phyloP scores from a whole-genome alignment of 2,329 filamentous ascomycete genomes.

The Hypocreales sp. region DNA sequence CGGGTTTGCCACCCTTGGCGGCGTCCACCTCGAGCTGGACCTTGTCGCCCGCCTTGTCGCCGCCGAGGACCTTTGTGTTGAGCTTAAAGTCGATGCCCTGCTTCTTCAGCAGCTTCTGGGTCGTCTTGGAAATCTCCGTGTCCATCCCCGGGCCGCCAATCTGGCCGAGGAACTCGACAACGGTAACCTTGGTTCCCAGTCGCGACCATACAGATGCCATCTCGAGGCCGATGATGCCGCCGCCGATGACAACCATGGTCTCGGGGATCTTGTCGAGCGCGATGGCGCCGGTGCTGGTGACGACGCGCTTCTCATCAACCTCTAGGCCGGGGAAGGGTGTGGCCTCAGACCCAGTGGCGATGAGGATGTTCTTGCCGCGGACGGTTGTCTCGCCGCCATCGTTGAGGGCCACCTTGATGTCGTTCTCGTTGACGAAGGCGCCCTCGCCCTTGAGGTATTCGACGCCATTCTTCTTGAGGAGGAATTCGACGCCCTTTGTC shows the following conservation, averaged over 20 bases:
- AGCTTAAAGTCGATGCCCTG: conserved; percentile 98
- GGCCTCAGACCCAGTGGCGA: conserved; percentile 88
- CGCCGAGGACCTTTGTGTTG: conserved; percentile 82
- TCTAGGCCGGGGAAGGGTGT: conserved; percentile 93
- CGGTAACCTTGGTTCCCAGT: conserved; percentile 84
- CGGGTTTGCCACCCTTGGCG: conserved; percentile 89
- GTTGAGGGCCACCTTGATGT: conserved; percentile 75
- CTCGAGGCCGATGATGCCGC: conserved; percentile 96
- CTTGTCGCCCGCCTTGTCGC: conserved; percentile 63
- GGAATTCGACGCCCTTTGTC: conserved; percentile 94
- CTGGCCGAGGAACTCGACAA: conserved; percentile 90
- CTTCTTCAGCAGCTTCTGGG: conserved; percentile 87
- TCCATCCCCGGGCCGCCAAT: conserved; percentile 99
- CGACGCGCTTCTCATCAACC: conserved; percentile 93
- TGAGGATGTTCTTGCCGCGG: conserved; percentile 91
- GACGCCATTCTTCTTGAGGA: conserved; percentile 98
- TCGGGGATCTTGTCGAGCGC: conserved; percentile 81
- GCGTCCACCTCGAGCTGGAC: conserved; percentile 78
- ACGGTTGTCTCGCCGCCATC: conserved; percentile 85
- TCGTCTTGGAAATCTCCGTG: conserved; percentile 73
- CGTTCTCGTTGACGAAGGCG: conserved; percentile 76
- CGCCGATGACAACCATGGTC: conserved; percentile 93
- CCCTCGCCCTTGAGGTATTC: conserved; percentile 94
- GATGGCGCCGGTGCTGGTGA: conserved; percentile 92
- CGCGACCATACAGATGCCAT: conserved; percentile 98